Base-by-base conservation (phyloP, 2,329 filamentous ascomycete genomes). In the Curvularia sp. region DNA sequence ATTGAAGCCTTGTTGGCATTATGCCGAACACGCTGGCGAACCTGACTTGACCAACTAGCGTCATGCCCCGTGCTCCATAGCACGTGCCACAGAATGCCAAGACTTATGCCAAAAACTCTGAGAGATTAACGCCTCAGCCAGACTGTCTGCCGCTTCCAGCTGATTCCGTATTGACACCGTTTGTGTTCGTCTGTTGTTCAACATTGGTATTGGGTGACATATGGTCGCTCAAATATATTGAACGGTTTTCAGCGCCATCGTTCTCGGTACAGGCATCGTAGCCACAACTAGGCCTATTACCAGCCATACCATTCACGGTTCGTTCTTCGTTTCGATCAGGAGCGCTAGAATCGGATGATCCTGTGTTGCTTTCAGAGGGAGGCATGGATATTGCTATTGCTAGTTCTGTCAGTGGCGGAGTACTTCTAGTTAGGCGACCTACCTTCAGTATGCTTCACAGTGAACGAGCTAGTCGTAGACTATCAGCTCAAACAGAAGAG, bases 51-150 rank as follows among this genome's bases (percentile, higher is more conserved):
- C 30, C 24, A 18, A 50, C 48, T 53, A 53, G 50, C 30, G 41
- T 26, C 20, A 28, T 53, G 18, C 50, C 20, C 42, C 50, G 50
- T 46, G 50, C 50, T 13, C 38, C n/a, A 41, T 20, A 6, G 38
- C 20, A 53, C 50, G 50, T 53, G 50, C 50, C 30, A 46, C 9
- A 18, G 26, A 38, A 46, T 53, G 30, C 50, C 30, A 53, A 53
- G 41, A 53, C 41, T 20, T 6, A 53, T n/a, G 30, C 41, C 20
- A 12, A 46, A 52, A 53, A 53, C 50, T 24, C 30, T 12, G 50
- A 5, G 42, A 46, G 49, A 52, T 10, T 12, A 5, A 53, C 50
- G 41, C 30, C 2, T 41, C 30, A 53, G 50, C 50, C 46, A 41
- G 48, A 50, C 33, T 42, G 22, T 42, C n/a, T 15, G 24, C 48